These are phyloP conservation scores for Camelina sativa DNA, from an alignment of 345 rosid genomes.

Conservation along the genomic window DNA sequence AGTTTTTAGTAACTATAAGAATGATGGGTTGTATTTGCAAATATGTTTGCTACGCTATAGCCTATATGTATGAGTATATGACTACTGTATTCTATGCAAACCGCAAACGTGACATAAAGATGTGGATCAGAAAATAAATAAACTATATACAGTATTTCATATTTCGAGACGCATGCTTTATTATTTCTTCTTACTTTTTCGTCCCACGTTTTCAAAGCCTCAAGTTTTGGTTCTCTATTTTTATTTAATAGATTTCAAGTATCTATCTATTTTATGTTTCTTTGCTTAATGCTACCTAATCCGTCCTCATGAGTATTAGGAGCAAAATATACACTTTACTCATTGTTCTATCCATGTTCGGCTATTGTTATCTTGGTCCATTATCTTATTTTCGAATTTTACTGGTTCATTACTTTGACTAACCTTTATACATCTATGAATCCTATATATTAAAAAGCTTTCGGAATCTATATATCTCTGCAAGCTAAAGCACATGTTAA, in stretches of 20 bases:
- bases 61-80: no score
- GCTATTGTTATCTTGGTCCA: not conserved
- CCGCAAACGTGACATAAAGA: conserved; percentile 23
- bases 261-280: not conserved
- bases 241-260: not conserved
- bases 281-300: not conserved
- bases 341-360: not conserved
- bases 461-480: not conserved
- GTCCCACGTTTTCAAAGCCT: conserved; percentile 7
- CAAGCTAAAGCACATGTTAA: not conserved
- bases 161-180: conserved; percentile 26
- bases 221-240: conserved; percentile 14
- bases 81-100: not conserved
- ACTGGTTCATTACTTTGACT: not conserved
- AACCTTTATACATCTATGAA: not conserved
- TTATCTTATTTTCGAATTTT: not conserved
- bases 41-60: no score
- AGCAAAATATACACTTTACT: not conserved
- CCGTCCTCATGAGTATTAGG: not conserved
- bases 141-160: not conserved
- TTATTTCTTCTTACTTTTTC: conserved; percentile 14
- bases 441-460: not conserved
- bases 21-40: no score
- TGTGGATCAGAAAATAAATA: not conserved
- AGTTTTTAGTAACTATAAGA: no score